Conservation (phyloP, 2,329 filamentous ascomycete genomes). For the Colletotrichum abscissum region DNA sequence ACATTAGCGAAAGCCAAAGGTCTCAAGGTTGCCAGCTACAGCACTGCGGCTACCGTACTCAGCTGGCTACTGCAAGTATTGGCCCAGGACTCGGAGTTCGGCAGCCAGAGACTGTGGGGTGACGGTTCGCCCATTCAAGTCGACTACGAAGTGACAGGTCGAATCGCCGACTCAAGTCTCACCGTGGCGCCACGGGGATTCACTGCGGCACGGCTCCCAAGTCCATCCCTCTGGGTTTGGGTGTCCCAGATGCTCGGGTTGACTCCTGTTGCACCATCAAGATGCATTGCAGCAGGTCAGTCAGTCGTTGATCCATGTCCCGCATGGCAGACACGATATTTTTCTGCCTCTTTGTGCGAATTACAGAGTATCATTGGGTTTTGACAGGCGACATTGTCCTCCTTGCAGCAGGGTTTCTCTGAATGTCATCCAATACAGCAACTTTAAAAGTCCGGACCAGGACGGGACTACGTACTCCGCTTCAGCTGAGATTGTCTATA, state of each 20-base stretch:
- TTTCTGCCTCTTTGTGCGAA: background rate
- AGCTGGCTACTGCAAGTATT: background rate
- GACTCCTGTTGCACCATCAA: background rate
- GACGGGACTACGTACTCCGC: slow-evolving; percentile 8
- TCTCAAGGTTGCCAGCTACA: background rate
- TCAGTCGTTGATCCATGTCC: background rate
- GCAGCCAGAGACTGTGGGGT: slow-evolving; percentile 26
- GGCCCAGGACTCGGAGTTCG: slow-evolving; percentile 13
- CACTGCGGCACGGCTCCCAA: background rate
- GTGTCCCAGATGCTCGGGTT: slow-evolving; percentile 9
- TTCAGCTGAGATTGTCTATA: slow-evolving; percentile 27
- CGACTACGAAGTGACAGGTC: slow-evolving; percentile 6
- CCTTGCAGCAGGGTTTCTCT: slow-evolving; percentile 18
- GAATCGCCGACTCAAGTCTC: background rate
- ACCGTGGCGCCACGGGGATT: background rate
- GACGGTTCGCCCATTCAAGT: slow-evolving; percentile 13
- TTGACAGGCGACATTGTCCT: background rate
- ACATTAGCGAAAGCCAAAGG: background rate
- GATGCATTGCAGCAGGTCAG: background rate
- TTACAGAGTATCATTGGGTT: background rate
- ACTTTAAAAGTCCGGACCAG: background rate
- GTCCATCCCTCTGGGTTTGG: background rate
- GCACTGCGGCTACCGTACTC: background rate
- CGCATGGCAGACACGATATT: background rate
- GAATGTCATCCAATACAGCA: slow-evolving; percentile 1